These are phyloP conservation scores for Globisporangium megalacanthum DNA, from an alignment of 352 stramenopile species.

Conservation along the genomic window DNA sequence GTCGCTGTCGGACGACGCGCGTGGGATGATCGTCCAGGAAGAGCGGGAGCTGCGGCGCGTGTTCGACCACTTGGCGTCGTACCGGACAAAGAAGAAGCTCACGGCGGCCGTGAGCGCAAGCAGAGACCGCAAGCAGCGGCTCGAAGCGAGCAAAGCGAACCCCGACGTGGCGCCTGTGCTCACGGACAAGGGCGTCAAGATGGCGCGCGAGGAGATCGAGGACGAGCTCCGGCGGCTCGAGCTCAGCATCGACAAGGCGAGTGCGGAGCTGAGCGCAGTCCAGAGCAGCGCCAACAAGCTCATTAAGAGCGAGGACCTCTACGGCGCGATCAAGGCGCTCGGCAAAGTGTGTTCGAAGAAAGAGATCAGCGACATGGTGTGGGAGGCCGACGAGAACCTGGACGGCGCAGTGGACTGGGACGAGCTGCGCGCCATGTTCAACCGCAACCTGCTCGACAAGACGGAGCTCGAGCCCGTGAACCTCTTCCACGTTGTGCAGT, in stretches of 20 bases:
- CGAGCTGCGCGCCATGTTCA: constrained; percentile 95
- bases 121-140: constrained; percentile 51
- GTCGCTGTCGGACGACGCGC: constrained; percentile 64
- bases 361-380: constrained; percentile 98
- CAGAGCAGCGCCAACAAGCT: constrained; percentile 56
- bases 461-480: constrained; percentile 94
- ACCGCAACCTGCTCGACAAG: constrained; percentile 94
- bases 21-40: constrained; percentile 92
- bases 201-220: constrained; percentile 76
- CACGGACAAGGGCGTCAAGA: constrained; percentile 74
- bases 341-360: constrained; percentile 92
- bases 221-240: constrained; percentile 67
- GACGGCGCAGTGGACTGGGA: constrained; percentile 94
- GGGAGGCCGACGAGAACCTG: constrained; percentile 97
- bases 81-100: constrained; percentile 82
- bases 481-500: constrained; percentile 96
- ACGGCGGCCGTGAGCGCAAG: constrained; percentile 27
- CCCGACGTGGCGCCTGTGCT: constrained; percentile 68
- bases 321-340: constrained; percentile 90
- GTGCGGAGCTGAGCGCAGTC: constrained; percentile 39
- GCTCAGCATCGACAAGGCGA: constrained; percentile 43
- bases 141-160: constrained; percentile 59
- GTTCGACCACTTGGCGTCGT: constrained; percentile 92
- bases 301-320: constrained; percentile 91
- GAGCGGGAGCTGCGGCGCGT: constrained; percentile 93